Percentiles rank a stretch among this genome's conserved stretches.
phyloP scores from a whole-genome alignment of 176 grass and related monocot genomes.

The Carex scoparia region DNA sequence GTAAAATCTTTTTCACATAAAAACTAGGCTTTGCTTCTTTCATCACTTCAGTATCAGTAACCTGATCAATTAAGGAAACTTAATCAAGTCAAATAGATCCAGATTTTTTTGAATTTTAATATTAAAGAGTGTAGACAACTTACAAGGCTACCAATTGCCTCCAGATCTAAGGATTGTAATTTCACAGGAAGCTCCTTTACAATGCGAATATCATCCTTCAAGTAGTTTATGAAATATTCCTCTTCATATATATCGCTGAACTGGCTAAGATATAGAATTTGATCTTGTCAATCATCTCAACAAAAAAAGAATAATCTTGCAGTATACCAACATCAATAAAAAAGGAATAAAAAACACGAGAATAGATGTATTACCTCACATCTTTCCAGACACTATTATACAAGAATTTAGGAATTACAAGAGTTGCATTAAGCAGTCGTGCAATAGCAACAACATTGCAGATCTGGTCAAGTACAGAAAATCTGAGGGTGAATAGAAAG shows the following conservation, averaged over 20 bases:
- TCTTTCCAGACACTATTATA: constrained; percentile 97
- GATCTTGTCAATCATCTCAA: constrained; percentile 35
- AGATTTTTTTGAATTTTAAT: constrained; percentile 7
- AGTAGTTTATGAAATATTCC: constrained; percentile 93
- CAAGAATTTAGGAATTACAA: constrained; percentile 82
- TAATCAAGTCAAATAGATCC: constrained; percentile 18
- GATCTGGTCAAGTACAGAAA: constrained; percentile 54
- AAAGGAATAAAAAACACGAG: background rate
- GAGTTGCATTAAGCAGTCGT: constrained; percentile 78
- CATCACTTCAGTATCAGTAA: constrained; percentile 91
- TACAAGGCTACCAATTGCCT: constrained; percentile 82
- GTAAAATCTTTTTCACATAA: constrained; percentile 82
- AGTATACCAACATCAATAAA: background rate
- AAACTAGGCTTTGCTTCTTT: constrained; percentile 95
- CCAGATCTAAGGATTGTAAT: constrained; percentile 78
- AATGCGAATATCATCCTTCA: constrained; percentile 86
- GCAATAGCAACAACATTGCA: constrained; percentile 90
- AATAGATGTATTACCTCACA: constrained; percentile 55
- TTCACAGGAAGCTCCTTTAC: constrained; percentile 80
- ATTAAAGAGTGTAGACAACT: constrained; percentile 34
- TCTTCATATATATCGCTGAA: constrained; percentile 99
- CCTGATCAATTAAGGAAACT: constrained; percentile 38
- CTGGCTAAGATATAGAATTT: constrained; percentile 76
- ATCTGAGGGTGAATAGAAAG: constrained; percentile 15
- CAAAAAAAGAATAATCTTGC: background rate